Conservation (phyloP, 2,329 filamentous ascomycete genomes). For the Dothideomycetes sp. region DNA sequence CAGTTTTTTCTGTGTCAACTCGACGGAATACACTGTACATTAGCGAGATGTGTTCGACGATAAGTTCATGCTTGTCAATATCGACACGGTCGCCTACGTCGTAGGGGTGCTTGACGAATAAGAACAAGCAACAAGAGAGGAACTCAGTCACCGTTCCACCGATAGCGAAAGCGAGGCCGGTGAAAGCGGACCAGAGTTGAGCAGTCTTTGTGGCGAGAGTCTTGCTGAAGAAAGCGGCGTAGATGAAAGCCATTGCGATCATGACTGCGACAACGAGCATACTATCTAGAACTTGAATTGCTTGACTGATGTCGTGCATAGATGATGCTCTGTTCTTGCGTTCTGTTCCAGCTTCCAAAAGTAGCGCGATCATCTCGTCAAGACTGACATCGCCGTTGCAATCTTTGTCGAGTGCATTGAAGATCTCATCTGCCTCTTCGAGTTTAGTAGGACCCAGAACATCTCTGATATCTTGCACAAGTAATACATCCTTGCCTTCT, state of each 20-base stretch:
- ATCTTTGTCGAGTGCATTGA: constrained; percentile 25
- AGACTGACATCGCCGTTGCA: constrained; percentile 28
- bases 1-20: constrained; percentile 21
- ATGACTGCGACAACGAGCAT: constrained; percentile 24
- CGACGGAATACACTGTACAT: constrained; percentile 28
- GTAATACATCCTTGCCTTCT: constrained; percentile 21
- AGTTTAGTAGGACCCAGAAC: constrained; percentile 21
- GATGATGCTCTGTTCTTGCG: constrained; percentile 24
- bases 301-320: constrained; percentile 28
- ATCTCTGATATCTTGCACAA: constrained; percentile 21
- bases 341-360: constrained; percentile 23
- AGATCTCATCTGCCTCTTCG: constrained; percentile 24
- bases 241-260: constrained; percentile 25
- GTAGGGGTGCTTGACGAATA: constrained; percentile 92
- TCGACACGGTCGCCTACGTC: constrained; percentile 27
- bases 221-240: constrained; percentile 25
- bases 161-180: constrained; percentile 61
- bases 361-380: constrained; percentile 27
- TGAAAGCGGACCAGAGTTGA: constrained; percentile 21
- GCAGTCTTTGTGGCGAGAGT: constrained; percentile 20
- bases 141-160: constrained; percentile 82
- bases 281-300: constrained; percentile 27
- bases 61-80: constrained; percentile 20
- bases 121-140: constrained; percentile 85
- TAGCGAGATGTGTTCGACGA: constrained; percentile 26